Base-by-base conservation (phyloP, 352 stramenopile species). In the Pythium dissimile region DNA sequence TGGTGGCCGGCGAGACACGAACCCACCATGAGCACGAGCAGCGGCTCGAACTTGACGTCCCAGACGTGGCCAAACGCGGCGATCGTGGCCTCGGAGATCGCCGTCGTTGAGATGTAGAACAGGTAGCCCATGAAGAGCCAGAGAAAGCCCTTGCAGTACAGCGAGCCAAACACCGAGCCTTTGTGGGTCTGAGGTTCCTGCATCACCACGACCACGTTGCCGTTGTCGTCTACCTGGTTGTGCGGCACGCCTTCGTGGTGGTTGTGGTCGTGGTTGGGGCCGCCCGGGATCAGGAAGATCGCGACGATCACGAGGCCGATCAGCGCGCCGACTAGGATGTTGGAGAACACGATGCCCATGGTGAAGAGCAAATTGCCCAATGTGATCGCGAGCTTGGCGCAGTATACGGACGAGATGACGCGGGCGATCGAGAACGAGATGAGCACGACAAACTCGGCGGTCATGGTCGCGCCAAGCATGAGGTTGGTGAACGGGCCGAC, bases 401-500 rank as follows among this genome's bases (percentile, higher is more conserved):
- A 89, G 66, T 86, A 79, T 23, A 84, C 71, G 13, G 77, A 82
- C 43, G 69, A 80, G 5, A 88, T 52, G 30, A 89, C 80, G 28
- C 80, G 71, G 23, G 80, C 72, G 41, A 89, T 57, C 1, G 77
- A 87, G 55, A 89, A 89, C 7, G 75, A 85, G 15, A 89, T 59
- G 20, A 89, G 69, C 51, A 89, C 80, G 11, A 89, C 67, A 30
- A 89, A 87, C 59, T 89, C 80, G 37, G 80, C 75, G 5, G 64
- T 76, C 80, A 89, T 89, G 7, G 75, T 86, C 9, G 73, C 66
- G 9, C 80, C 80, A 12, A 89, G 66, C 80, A 88, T 88, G 44
- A 89, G 66, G 59, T 83, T 87, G 3, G 80, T 89, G 56, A 89
- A 89, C 5, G 75, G 75, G 2, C 80, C 80, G 39, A 85, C 80